Base-by-base conservation (phyloP, 2,329 filamentous ascomycete species). In the Fusarium nurragi region DNA sequence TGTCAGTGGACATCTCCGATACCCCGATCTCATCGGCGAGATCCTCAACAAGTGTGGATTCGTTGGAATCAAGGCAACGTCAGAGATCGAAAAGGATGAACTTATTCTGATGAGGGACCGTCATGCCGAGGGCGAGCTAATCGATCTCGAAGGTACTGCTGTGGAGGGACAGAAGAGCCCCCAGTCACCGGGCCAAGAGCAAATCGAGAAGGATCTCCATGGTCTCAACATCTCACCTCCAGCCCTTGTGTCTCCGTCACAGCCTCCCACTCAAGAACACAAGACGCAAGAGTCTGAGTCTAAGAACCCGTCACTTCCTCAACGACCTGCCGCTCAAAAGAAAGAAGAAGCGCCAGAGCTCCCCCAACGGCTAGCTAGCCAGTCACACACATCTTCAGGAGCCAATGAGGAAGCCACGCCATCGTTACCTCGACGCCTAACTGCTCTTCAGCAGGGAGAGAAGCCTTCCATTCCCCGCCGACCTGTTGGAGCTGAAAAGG, bases 41-140 rank as follows among this genome's bases (percentile, higher is more conserved):
- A 86, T 87, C 22, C 75, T 87, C 32, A 75, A 77, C 18, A 77
- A 78, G 37, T 87, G 84, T 69, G 83, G 82, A 18, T 85, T 87
- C 55, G 74, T 80, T 4, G 76, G 80, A 36, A 75, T 84, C 25
- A 75, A 76, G 38, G 82, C 80, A 10, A 78, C 79, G 22, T 74
- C 75, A 1, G 77, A 76, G 6, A 86, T 86, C 44, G 82, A 83
- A 65, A 83, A 81, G 65, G 84, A 86, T 57, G 79, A 83, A 4
- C 77, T 85, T 11, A 79, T 86, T 50, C 77, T 79, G 34, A 67
- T 84, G 53, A 81, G 79, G 44, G 78, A 80, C 4, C 68, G 76
- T 28, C 72, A 76, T 18, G 74, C 65, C 4, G 69, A 77, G 19
- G 75, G 70, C 1, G 64, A 73, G 18, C 65, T 77, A n/a, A 69